Percentiles rank a stretch among this genome's conserved stretches.
These are phyloP conservation scores for Annulohypoxylon nitens DNA, from an alignment of 495 filamentous ascomycete genomes.

Conservation along the genomic window DNA sequence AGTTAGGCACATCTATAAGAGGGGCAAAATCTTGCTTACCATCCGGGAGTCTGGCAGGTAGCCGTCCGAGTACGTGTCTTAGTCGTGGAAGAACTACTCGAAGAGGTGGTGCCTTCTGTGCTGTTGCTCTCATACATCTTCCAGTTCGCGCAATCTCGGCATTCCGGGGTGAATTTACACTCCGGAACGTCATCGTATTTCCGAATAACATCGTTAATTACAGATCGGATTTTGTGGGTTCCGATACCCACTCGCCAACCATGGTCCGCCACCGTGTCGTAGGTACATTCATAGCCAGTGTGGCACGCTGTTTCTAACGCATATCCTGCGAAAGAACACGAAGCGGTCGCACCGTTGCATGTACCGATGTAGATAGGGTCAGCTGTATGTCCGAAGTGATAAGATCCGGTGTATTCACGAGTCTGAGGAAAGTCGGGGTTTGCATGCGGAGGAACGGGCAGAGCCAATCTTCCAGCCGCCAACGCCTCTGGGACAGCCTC, in stretches of 20 bases:
- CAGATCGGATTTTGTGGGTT: constrained; percentile 85
- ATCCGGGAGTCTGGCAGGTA: constrained; percentile 90
- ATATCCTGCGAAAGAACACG: constrained; percentile 93
- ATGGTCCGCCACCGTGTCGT: constrained; percentile 90
- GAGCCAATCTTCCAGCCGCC: constrained; percentile 83
- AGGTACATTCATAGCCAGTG: constrained; percentile 86
- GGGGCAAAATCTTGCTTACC: constrained; percentile 51
- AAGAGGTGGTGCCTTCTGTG: constrained; percentile 76
- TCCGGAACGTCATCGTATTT: constrained; percentile 81
- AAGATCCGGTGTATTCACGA: constrained; percentile 80
- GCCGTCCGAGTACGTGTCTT: constrained; percentile 78
- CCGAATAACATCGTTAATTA: constrained; percentile 87
- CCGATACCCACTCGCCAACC: constrained; percentile 89
- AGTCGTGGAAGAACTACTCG: constrained; percentile 65
- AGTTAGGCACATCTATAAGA: constrained; percentile 1
- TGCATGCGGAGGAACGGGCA: constrained; percentile 85
- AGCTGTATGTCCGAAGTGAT: constrained; percentile 94
- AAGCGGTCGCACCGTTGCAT: constrained; percentile 88
- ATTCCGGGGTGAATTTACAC: constrained; percentile 79
- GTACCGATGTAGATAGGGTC: constrained; percentile 95
- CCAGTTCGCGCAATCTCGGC: constrained; percentile 92
- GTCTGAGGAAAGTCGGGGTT: constrained; percentile 76
- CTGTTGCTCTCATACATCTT: constrained; percentile 94
- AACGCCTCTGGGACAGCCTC: constrained; percentile 92
- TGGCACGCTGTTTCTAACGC: constrained; percentile 94